Base-by-base conservation (phyloP, 805 yeast species). In the Blastobotrys terrestris region DNA sequence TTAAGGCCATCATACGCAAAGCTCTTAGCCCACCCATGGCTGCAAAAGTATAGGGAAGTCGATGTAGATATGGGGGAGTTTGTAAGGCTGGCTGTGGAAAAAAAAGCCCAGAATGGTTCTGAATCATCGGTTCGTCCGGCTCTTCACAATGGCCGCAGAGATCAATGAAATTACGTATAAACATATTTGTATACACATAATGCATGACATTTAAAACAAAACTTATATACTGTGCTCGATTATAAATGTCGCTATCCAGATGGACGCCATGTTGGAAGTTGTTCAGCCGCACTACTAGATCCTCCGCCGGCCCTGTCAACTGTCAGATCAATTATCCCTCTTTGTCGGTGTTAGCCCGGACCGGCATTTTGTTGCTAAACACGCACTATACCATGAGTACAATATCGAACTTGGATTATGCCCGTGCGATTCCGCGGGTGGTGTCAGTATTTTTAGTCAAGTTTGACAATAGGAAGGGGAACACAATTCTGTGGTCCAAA, bases 11-110 rank as follows among this genome's bases (percentile, higher is more conserved):
- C 83, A 2, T 94, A 94, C 66, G 78, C 81, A 1, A 78, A 84
- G 50, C 76, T 94, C 52, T 71, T 91, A 51, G 73, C 78, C 39
- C 95, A 88, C 65, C 94, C 94, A 2, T 94, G 99, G 98, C 71
- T 94, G 54, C 66, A 72, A 26, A 76, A 74, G 57, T 76, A 77
- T 60, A 65, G 76, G 50, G 72, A 74, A 43, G 74, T 69, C 35
- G 71, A 70, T 15, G 68, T 70, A 39, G 74, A 70, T 48, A 58
- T 72, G 63, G 74, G 69, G 8, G 65, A 51, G 14, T 73, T 71
- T 60, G 76, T 73, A 22, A 54, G 40, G 31, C 44, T 50, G 40
- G 53, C 55, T 4, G n/a, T 53, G 43, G 55, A 31, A 20, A 39
- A 44, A 39, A 35, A 39, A n/a, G 7, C n/a, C 7, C 20, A 41